phyloP scores from a whole-genome alignment of 495 filamentous ascomycete species.

The Hyaloscypha bicolor region DNA sequence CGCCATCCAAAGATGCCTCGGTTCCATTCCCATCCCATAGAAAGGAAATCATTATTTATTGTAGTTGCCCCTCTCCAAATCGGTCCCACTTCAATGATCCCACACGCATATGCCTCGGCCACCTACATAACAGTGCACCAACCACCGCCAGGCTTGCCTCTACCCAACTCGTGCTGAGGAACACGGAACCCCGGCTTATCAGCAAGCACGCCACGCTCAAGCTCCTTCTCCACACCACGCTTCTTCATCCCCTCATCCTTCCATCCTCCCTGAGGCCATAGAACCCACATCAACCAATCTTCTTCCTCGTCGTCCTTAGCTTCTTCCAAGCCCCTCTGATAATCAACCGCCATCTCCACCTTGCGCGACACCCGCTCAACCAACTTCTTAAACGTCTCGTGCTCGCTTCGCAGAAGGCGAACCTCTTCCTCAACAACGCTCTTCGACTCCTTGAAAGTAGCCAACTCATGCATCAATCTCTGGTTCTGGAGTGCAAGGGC shows the following conservation, averaged over 20 bases:
- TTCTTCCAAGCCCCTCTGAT: too few species aligned
- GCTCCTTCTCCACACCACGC: background rate
- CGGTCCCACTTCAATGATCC: too few species aligned
- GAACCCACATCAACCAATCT: background rate
- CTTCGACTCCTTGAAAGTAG: background rate
- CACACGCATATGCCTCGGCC: background rate
- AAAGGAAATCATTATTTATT: too few species aligned
- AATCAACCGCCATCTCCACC: background rate
- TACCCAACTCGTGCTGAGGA: background rate
- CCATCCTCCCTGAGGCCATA: slow-evolving; percentile 4
- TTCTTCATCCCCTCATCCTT: background rate
- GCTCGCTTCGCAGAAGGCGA: too few species aligned
- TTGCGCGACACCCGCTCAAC: background rate
- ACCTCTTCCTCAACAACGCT: background rate
- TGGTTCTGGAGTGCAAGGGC: background rate
- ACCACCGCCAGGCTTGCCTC: slow-evolving; percentile 1
- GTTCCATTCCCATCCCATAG: too few species aligned
- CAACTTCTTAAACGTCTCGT: slow-evolving; percentile 5
- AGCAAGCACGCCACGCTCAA: background rate
- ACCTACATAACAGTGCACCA: slow-evolving; percentile 17
- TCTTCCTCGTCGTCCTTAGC: background rate
- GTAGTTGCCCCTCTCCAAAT: too few species aligned
- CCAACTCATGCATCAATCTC: background rate
- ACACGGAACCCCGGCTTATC: background rate
- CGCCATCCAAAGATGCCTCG: too few species aligned